Base-by-base conservation (phyloP, 352 stramenopile species). In the Globisporangium carolinianum region DNA sequence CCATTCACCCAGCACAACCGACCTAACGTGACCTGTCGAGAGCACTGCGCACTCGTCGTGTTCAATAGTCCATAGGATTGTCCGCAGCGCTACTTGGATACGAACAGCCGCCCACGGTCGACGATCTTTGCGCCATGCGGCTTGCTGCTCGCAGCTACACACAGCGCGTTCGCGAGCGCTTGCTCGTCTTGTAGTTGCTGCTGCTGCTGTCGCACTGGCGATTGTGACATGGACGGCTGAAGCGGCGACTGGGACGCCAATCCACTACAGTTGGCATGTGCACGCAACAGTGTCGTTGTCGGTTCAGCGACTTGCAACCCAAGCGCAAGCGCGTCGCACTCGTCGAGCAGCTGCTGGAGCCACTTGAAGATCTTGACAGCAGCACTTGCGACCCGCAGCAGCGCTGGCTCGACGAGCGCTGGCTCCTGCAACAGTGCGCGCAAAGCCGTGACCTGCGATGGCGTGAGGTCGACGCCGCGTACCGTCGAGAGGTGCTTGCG, bases 381-480 rank as follows among this genome's bases (percentile, higher is more conserved):
- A 4, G 79, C 76, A 35, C 71, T 68, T 12, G 73, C 71, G 36
- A 87, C 76, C 17, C 75, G 76, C 1, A 80, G 63, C 42, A 89
- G 83, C 10, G 75, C 61, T 6, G 62, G 61, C 48, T 84, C 74
- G 17, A 70, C 79, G 38, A 89, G 74, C 0, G 64, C 69, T 5
- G 79, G 76, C 41, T 87, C 74, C 49, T 89, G 76, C 14, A 87
- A 83, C 35, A 89, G 71, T 10, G 75, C 73, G 10, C 77, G 76
- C 47, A 89, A 53, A 6, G 74, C 74, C 8, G 67, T 67, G 36
- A 61, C 75, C 53, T 89, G 79, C 32, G 68, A 80, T 24, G 71
- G 73, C 32, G 63, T 67, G 8, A 87, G 60, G 18, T 55, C 62
- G 9, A 60, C 57, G 0, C 76, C 75, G 10, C 63, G 72, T 24